Evolutionary conservation across 208 protist genomes (phyloP).

Genomic region (Lotmaria passim): DNA sequence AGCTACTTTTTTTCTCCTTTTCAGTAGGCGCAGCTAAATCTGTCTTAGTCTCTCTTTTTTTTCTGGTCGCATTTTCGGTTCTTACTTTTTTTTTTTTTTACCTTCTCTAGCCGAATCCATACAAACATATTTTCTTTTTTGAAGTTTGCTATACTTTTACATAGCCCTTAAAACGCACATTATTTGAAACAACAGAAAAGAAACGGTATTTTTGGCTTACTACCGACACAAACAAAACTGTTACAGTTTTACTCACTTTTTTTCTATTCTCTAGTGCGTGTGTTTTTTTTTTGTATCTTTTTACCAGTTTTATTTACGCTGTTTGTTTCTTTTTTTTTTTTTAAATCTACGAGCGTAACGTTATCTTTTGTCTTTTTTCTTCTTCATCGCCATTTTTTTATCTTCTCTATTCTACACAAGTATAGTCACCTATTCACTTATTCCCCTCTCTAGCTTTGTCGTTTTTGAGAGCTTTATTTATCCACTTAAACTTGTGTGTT

Average conservation of each 20-base stretch:
- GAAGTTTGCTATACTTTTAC: not conserved
- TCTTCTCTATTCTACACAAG: constrained; percentile 3
- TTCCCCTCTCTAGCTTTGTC: constrained; percentile 3
- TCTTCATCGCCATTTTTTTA: not conserved
- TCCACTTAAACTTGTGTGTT: constrained; percentile 4
- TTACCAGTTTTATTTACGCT: not conserved
- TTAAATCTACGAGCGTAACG: not conserved
- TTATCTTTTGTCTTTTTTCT: constrained; percentile 22
- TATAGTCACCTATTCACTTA: not conserved
- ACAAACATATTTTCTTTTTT: constrained; percentile 17
- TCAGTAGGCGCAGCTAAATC: too few relatives aligned
- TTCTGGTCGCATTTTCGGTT: too few relatives aligned
- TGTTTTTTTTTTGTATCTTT: not conserved
- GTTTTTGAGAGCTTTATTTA: too few relatives aligned
- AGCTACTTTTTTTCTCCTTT: constrained; percentile 6
- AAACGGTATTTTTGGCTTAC: too few relatives aligned
- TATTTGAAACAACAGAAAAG: too few relatives aligned
- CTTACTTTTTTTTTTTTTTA: too few relatives aligned
- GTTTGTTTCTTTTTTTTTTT: not conserved
- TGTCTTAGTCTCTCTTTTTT: too few relatives aligned
- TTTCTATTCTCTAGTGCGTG: not conserved
- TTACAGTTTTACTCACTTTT: not conserved
- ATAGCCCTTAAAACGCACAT: too few relatives aligned
- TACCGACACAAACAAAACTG: constrained; percentile 8
- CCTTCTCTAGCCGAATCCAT: too few relatives aligned